Conservation (phyloP, 495 filamentous ascomycete species). For the Daldinia concentrica region DNA sequence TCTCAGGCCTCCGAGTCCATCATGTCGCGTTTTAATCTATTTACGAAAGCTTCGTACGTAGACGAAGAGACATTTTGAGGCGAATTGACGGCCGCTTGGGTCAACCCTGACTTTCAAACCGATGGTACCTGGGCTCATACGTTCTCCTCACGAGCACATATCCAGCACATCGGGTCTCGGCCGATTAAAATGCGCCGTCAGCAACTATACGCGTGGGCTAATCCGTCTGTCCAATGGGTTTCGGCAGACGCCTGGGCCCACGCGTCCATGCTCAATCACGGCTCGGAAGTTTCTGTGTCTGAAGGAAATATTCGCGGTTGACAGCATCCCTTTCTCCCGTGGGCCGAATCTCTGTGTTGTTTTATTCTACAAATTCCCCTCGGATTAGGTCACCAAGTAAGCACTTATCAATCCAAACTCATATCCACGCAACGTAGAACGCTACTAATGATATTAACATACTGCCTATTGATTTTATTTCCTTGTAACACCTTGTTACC, state of each 20-base stretch:
- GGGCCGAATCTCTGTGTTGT: not conserved
- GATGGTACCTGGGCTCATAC: conserved; percentile 3
- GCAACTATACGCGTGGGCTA: conserved; percentile 29
- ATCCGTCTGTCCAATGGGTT: not conserved
- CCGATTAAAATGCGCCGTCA: conserved; percentile 22
- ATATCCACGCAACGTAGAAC: not conserved
- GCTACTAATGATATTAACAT: not conserved
- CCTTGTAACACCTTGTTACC: not conserved
- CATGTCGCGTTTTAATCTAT: conserved; percentile 24
- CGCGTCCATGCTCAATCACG: conserved; percentile 13
- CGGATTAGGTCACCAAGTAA: not conserved
- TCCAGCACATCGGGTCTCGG: conserved; percentile 26
- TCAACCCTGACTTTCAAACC: conserved; percentile 6
- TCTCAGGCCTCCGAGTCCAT: conserved; percentile 9
- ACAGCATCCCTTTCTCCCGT: conserved; percentile 33
- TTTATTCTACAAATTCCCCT: not conserved
- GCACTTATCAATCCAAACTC: not conserved
- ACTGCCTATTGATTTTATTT: not conserved
- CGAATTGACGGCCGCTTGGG: conserved; percentile 15
- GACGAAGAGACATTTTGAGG: conserved; percentile 27
- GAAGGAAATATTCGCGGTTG: conserved; percentile 28
- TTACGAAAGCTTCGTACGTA: not conserved
- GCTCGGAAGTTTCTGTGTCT: conserved; percentile 37
- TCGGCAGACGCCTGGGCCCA: conserved; percentile 9
- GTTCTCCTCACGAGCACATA: conserved; percentile 10